Base-by-base conservation (phyloP, 495 filamentous ascomycete species). In the Penicillium robsamsonii region DNA sequence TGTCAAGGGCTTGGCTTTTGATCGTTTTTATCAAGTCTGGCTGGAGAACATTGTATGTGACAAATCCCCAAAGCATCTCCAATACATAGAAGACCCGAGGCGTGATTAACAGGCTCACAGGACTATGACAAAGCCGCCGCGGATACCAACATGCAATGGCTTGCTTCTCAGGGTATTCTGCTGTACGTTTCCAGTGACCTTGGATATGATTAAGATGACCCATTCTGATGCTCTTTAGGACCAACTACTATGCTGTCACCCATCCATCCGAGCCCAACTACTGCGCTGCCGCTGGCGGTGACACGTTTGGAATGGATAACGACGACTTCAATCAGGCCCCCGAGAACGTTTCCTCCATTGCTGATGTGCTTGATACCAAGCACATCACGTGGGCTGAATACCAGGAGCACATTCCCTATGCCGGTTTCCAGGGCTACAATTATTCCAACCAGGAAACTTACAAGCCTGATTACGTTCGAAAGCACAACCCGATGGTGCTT, bases 251-350 rank as follows among this genome's bases (percentile, higher is more conserved):
- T 51, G 81, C 76, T 20, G 58, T 84, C 33, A 85, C 85, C 9
- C 86, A 88, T 58, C 86, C 86, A 9, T 88, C 84, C 0, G 76
- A 89, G 72, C 85, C 85, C 27, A 91, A 91, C 74, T 90, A 90
- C 70, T 74, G 80, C 45, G 81, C 84, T 13, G 67, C 79, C 11
- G 81, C 82, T 11, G 79, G 76, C 46, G 87, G 86, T 40, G 85
- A 88, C 65, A 76, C 81, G 60, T 87, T 87, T 56, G 87, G 87
- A 42, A 82, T 90, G 76, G 77, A 88, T 60, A 81, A 84, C 63
- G 87, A 90, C 58, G 70, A 81, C 64, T 84, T 86, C 66, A 73
- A 70, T 30, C 67, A 70, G 29, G 64, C 87, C 25, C 78, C 80
- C 15, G 25, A 31, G 25, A 90, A 89, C 65, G 70, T 88, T 30